These are phyloP conservation scores for Erythrophleum fordii DNA, from an alignment of 306 rosid genomes.

Conservation along the genomic window DNA sequence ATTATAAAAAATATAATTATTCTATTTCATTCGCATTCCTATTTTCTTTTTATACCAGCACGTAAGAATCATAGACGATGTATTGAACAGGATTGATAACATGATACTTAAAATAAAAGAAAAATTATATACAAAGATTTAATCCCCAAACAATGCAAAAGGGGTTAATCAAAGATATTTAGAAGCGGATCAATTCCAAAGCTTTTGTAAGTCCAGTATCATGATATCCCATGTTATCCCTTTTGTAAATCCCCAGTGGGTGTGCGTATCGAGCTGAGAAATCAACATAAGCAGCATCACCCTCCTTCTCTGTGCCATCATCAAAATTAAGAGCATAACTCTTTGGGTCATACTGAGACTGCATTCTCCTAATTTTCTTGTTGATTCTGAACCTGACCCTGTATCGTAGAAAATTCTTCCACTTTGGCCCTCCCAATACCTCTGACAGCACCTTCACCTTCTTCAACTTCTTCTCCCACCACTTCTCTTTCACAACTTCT, in stretches of 20 bases:
- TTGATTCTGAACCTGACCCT: neutral
- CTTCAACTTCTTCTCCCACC: slow-evolving; percentile 38
- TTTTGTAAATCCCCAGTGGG: slow-evolving; percentile 29
- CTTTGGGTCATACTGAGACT: slow-evolving; percentile 50
- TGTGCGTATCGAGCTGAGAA: slow-evolving; percentile 36
- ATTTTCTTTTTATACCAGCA: too few species aligned
- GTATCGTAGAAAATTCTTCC: slow-evolving; percentile 42
- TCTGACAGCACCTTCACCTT: slow-evolving; percentile 38
- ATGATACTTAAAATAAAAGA: neutral
- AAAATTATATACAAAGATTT: neutral
- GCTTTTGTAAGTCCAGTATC: neutral
- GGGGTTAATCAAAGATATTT: too few species aligned
- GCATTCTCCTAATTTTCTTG: slow-evolving; percentile 36
- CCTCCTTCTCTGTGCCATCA: slow-evolving; percentile 34
- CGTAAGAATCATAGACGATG: too few species aligned
- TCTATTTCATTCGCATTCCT: too few species aligned
- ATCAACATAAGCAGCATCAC: slow-evolving; percentile 7
- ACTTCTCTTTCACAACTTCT: slow-evolving; percentile 8
- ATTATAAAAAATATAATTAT: too few species aligned
- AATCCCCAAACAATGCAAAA: neutral
- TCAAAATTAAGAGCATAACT: slow-evolving; percentile 64
- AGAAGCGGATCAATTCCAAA: neutral
- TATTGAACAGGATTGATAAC: too few species aligned
- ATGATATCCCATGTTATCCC: neutral
- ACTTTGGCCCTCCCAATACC: slow-evolving; percentile 47